phyloP scores from a whole-genome alignment of 495 filamentous ascomycete species.

The Saxophila tyrrhenica region DNA sequence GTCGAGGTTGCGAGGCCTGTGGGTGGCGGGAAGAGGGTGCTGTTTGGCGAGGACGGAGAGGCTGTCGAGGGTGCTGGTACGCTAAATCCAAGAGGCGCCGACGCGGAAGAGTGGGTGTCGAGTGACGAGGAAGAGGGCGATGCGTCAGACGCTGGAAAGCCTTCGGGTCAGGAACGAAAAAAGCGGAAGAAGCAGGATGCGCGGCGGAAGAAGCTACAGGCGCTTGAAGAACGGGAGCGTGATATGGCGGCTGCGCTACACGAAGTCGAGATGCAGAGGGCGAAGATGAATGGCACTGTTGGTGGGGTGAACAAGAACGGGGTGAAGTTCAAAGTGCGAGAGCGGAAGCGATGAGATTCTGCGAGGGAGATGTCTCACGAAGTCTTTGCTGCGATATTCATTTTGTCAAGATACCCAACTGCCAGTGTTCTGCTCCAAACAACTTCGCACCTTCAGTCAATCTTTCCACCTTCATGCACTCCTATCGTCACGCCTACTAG shows the following conservation, averaged over 20 bases:
- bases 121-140: slow-evolving; percentile 22
- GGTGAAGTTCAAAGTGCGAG: slow-evolving; percentile 69
- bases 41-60: slow-evolving; percentile 18
- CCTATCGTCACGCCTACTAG: no score
- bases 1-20: slow-evolving; percentile 27
- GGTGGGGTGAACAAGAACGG: slow-evolving; percentile 73
- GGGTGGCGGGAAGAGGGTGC: slow-evolving; percentile 24
- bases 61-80: slow-evolving; percentile 31
- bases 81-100: slow-evolving; percentile 35
- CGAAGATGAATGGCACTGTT: slow-evolving; percentile 69
- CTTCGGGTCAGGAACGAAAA: slow-evolving; percentile 37
- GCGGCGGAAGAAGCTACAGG: slow-evolving; percentile 45
- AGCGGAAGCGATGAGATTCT: slow-evolving; percentile 62
- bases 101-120: slow-evolving; percentile 28
- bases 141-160: slow-evolving; percentile 26
- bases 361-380: neutral
- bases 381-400: neutral
- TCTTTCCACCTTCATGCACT: no score
- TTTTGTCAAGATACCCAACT: neutral
- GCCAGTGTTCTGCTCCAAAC: neutral
- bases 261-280: slow-evolving; percentile 64
- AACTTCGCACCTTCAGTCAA: neutral
- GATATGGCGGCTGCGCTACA: slow-evolving; percentile 62
- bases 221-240: slow-evolving; percentile 55
- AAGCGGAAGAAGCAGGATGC: slow-evolving; percentile 39